These are phyloP conservation scores for Teratosphaeria nubilosa DNA, from an alignment of 2,329 filamentous ascomycete species.

Conservation along the genomic window DNA sequence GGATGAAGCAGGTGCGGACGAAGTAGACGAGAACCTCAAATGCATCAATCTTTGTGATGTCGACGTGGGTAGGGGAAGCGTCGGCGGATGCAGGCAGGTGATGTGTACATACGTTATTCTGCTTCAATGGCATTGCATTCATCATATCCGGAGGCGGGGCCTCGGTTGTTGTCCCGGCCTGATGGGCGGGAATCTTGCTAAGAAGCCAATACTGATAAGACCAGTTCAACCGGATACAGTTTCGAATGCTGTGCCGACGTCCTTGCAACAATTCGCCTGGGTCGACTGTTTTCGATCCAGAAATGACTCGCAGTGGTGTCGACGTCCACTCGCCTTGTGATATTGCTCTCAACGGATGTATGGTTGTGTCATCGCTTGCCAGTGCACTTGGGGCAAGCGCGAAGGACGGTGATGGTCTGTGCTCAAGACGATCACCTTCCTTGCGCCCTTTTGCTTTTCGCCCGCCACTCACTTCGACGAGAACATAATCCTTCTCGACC, in stretches of 20 bases:
- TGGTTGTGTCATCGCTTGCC: background rate
- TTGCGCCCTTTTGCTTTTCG: background rate
- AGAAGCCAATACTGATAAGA: too few species aligned
- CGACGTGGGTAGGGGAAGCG: background rate
- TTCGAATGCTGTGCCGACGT: too few species aligned
- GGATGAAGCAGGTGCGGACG: constrained; percentile 71
- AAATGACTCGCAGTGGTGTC: background rate
- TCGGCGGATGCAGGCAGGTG: background rate
- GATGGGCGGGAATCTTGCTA: too few species aligned
- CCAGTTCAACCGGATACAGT: too few species aligned
- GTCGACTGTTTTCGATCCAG: background rate
- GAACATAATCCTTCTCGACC: background rate
- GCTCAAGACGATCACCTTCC: background rate
- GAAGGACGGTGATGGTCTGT: background rate
- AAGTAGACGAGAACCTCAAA: constrained; percentile 52
- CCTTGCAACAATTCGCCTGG: too few species aligned
- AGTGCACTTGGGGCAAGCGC: background rate
- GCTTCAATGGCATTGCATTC: background rate
- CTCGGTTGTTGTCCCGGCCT: too few species aligned
- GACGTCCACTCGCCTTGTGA: background rate
- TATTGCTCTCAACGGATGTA: background rate
- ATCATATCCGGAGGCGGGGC: background rate
- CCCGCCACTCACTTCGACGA: background rate
- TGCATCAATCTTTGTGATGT: background rate
- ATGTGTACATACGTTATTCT: background rate